Evolutionary conservation across 1,284 basidiomycete genomes (phyloP).

Genomic region (Apiotrichum porosum): DNA sequence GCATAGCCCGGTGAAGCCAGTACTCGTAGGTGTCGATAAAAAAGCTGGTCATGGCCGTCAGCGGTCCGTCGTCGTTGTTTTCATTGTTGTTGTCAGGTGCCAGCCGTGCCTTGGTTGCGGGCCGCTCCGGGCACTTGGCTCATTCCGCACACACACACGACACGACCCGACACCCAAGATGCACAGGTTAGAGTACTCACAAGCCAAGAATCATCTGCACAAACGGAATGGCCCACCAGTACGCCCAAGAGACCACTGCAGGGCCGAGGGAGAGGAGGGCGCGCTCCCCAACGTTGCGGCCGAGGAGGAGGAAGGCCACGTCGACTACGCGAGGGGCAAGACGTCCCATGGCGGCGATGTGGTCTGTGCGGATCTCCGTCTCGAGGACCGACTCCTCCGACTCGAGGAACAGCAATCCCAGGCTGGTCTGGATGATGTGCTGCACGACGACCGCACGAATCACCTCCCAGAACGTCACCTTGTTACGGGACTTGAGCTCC

Average conservation of each 20-base stretch:
- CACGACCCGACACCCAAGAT: too few species aligned
- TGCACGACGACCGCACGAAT: conserved; percentile 77
- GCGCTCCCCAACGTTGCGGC: conserved; percentile 40
- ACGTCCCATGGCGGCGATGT: conserved; percentile 53
- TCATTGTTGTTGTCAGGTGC: background rate
- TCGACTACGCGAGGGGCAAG: conserved; percentile 51
- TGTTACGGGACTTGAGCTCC: conserved; percentile 73
- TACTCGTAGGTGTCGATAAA: conserved; percentile 99
- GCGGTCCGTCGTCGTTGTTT: too few species aligned
- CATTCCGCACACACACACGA: background rate
- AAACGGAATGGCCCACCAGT: conserved; percentile 91
- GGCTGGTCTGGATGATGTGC: conserved; percentile 74
- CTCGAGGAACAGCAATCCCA: conserved; percentile 69
- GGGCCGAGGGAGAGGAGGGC: conserved; percentile 53
- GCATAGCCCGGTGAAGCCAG: conserved; percentile 87
- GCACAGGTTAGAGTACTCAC: conserved; percentile 55
- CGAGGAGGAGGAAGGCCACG: conserved; percentile 52
- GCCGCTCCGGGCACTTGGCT: too few species aligned
- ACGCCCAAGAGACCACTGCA: conserved; percentile 62
- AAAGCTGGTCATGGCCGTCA: too few species aligned
- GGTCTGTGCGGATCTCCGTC: conserved; percentile 53
- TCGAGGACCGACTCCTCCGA: conserved; percentile 48
- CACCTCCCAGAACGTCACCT: conserved; percentile 66
- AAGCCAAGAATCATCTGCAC: conserved; percentile 74
- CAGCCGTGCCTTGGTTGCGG: too few species aligned